Evolutionary conservation across 495 filamentous ascomycete species (phyloP), one percentile per base, ranked within the genome.

Genomic region (Aspergillus nidulans): DNA sequence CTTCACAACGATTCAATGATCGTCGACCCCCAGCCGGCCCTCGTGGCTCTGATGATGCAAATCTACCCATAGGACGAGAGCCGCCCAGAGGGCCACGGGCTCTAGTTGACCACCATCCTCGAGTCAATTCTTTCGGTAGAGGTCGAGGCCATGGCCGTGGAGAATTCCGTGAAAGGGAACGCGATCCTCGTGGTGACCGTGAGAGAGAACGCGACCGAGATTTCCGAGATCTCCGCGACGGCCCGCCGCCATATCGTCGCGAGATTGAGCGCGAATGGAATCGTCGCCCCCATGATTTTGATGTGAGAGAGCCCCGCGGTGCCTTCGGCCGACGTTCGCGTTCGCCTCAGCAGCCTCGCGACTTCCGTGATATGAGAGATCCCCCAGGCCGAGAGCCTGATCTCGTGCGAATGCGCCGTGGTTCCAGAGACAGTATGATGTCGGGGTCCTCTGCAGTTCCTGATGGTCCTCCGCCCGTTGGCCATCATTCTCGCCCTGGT

Each of bases 81-180:
- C 85, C 88, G 0, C 88, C 88, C 1, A 76, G 86, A 32, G 88
- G 83, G 3, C 88, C 88, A 0, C 88, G 87, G 63, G 87, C 84
- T 7, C 63, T 86, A 51, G 73, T 86, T 19, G 86, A 89, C 59
- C 69, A 82, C 3, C 69, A 82, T 2, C 81, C 85, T 26, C 79
- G 82, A 60, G 84, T 85, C 13, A 70, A 67, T 2, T 63, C 62
- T 6, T 78, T 70, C 55, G 63, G 66, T 55, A 70, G 77, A 49
- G 76, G 76, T 6, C 70, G 77, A 60, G 77, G 77, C 16, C 76
- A 77, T 6, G 68, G 71, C 56, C 72, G 82, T 41, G 81, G 85
- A 59, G 85, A 86, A 58, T 85, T 83, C 61, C 74, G 82, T 60
- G 83, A 85, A 49, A 74, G 83, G 42, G 79, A 78, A 58, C 69